Evolutionary conservation across 2,329 filamentous ascomycete genomes (phyloP).

Genomic region (Pestalotiopsis sp.): DNA sequence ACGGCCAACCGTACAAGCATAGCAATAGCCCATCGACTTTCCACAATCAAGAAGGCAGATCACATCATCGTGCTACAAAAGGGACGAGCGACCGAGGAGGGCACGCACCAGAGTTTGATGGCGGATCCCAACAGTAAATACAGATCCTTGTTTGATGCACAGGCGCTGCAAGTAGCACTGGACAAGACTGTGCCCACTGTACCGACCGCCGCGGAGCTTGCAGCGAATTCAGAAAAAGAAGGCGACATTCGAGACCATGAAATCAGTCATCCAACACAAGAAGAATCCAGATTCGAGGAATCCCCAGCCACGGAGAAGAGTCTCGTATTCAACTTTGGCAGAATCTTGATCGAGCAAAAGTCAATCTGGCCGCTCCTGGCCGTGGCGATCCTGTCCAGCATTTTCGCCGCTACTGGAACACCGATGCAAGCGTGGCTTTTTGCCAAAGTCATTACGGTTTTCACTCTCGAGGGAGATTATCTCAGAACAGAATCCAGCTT

Average conservation of each 20-base stretch:
- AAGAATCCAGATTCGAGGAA: too few species aligned
- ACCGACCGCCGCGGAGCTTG: conserved; percentile 21
- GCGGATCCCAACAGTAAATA: conserved; percentile 13
- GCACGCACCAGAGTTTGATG: conserved; percentile 23
- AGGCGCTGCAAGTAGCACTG: conserved; percentile 13
- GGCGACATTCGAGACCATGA: conserved; percentile 33
- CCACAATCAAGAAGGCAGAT: conserved; percentile 77
- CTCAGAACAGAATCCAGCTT: conserved; percentile 47
- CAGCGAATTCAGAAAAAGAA: conserved; percentile 35
- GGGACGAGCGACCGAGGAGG: conserved; percentile 49
- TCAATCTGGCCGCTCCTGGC: neutral
- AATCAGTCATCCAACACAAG: neutral
- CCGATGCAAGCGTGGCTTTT: conserved; percentile 56
- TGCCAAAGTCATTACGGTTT: conserved; percentile 50
- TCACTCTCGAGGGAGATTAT: conserved; percentile 35
- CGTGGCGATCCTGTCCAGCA: neutral
- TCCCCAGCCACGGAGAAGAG: neutral
- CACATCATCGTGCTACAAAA: conserved; percentile 76
- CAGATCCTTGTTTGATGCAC: conserved; percentile 19
- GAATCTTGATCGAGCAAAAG: conserved; percentile 54
- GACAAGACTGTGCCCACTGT: too few species aligned
- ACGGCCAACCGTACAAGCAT: conserved; percentile 69
- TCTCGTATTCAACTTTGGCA: conserved; percentile 45
- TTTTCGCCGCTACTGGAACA: conserved; percentile 44
- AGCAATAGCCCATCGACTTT: conserved; percentile 74